Evolutionary conservation across 768 basidiomycete genomes (phyloP).

Genomic region (Hirschioporus abietinus): DNA sequence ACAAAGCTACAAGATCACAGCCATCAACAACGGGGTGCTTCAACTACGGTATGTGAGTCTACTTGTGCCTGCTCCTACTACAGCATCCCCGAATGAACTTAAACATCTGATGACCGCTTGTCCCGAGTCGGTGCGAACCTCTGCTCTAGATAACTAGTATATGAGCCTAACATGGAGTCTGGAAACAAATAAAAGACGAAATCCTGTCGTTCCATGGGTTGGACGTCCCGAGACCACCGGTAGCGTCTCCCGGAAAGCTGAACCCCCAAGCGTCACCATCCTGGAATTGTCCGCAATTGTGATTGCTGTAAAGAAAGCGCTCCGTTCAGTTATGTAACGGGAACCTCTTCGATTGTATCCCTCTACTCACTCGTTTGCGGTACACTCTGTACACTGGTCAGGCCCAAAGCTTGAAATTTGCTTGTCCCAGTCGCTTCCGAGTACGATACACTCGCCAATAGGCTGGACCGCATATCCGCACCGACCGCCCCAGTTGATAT

Average conservation of each 20-base stretch:
- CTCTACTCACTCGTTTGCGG: background rate
- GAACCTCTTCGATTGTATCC: background rate
- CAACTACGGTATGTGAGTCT: no score
- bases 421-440: slow-evolving; percentile 7
- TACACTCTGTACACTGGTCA: background rate
- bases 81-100: no score
- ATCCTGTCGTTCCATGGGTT: background rate
- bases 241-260: background rate
- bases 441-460: slow-evolving; percentile 1
- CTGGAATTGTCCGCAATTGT: background rate
- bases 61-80: no score
- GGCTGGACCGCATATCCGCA: slow-evolving; percentile 6
- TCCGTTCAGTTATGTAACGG: background rate
- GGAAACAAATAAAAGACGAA: background rate
- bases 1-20: no score
- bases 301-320: background rate
- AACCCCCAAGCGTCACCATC: background rate
- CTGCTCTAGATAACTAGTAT: no score
- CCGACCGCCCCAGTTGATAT: slow-evolving; percentile 4
- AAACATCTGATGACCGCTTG: no score
- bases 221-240: background rate
- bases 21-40: no score
- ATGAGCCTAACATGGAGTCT: background rate
- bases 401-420: slow-evolving; percentile 4
- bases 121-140: no score